Conservation (phyloP, 164 flowering plant genomes). For the Annona cherimola region DNA sequence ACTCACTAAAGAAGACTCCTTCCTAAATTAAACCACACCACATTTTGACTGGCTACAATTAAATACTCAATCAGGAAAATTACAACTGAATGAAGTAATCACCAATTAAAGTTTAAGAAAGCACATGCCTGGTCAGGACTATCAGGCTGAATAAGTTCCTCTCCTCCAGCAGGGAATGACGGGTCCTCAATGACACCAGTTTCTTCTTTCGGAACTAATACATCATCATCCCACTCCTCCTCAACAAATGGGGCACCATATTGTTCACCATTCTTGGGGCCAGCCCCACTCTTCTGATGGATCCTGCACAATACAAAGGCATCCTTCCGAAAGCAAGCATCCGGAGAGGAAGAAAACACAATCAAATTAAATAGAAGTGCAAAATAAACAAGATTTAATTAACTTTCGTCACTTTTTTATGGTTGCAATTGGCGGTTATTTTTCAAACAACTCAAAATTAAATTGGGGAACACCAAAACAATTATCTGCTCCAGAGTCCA, state of each 20-base stretch:
- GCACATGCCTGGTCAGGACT: constrained; percentile 48
- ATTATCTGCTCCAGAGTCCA: too few species aligned
- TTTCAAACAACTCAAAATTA: background rate
- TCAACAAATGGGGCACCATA: constrained; percentile 57
- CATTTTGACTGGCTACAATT: background rate
- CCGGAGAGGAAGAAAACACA: background rate
- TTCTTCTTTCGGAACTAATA: constrained; percentile 26
- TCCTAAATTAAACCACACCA: background rate
- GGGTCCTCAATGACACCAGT: constrained; percentile 8
- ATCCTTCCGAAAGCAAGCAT: constrained; percentile 20
- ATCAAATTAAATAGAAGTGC: background rate
- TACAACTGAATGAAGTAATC: background rate
- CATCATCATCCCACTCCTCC: constrained; percentile 48
- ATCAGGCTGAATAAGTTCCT: constrained; percentile 6
- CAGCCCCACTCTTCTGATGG: constrained; percentile 36
- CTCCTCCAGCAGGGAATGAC: constrained; percentile 16
- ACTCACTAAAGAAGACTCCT: background rate
- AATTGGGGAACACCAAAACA: too few species aligned
- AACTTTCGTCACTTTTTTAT: background rate
- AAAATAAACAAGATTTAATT: too few species aligned
- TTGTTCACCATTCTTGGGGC: constrained; percentile 56
- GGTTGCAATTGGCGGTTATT: background rate
- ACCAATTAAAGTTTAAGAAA: background rate
- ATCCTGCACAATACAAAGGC: constrained; percentile 31
- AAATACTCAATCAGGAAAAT: background rate